Base-by-base conservation (phyloP, 345 rosid genomes). In the Eucalyptus pumila region DNA sequence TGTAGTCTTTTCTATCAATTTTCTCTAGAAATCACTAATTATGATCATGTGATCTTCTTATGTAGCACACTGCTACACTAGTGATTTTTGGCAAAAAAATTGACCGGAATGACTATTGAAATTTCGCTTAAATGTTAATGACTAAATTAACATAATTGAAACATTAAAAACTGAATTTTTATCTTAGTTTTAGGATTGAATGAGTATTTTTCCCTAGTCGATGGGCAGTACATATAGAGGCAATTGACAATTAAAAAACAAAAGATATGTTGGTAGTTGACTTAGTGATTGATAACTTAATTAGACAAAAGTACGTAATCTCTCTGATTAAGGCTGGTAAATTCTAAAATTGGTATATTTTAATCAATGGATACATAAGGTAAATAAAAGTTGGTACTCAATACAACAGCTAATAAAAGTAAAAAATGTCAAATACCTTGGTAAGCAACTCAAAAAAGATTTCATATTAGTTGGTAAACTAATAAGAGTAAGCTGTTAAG, bases 1-100 rank as follows among this genome's bases (percentile, higher is more conserved):
- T 1, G 1, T 17, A 17, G 9, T 7, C 1, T 50, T 48, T 51
- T 51, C 2, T 51, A 51, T 51, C 56, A 17, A 17, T 51, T 51
- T 51, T 51, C 9, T 0, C 4, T 51, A 0, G 54, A 51, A 51
- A 7, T 17, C 4, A 0, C 56, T 1, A 50, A 51, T 17, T 51
- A 17, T 51, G 56, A 17, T 51, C 0, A 51, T 51, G 23, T 17
- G 23, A 51, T 17, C 9, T 7, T 51, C 56, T 51, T 51, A 51
- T 0, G 2, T 51, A 17, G 23, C 56, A 51, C 23, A 51, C 9
- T 0, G 12, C 60, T n/a, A 62, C 37, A 62, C 15, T 14, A 7
- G 9, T 3, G 0, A 30, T 62, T 30, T 62, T n/a, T 30, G n/a
- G 8, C 1, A 7, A 62, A 62, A 58, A 1, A 30, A 62, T 14